A percentile compares a stretch with the other conserved stretches of the same genome.
Conservation (phyloP, 768 basidiomycete species). For the Xerocomus brunneocitrinus region DNA sequence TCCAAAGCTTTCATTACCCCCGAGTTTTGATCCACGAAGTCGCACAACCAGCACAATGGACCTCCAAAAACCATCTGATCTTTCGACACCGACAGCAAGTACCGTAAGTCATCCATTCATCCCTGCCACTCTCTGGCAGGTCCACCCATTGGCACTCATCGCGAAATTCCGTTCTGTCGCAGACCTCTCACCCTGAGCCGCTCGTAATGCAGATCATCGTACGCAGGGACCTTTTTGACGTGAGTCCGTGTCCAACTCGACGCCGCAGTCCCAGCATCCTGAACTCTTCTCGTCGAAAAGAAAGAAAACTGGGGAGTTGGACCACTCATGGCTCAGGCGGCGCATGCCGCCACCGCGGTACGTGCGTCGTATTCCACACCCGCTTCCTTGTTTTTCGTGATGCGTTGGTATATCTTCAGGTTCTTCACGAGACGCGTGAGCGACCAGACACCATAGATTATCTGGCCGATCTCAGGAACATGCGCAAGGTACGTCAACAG, state of each 20-base stretch:
- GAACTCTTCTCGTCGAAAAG: slow-evolving; percentile 13
- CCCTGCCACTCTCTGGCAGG: no score
- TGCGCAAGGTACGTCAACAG: slow-evolving; percentile 36
- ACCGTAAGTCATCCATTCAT: background rate
- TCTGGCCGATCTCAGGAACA: slow-evolving; percentile 34
- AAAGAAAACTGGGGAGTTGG: slow-evolving; percentile 42
- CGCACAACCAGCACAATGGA: slow-evolving; percentile 2
- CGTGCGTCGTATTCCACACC: background rate
- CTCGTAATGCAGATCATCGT: slow-evolving; percentile 44
- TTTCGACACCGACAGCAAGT: background rate
- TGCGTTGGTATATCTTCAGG: slow-evolving; percentile 18
- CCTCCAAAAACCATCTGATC: background rate
- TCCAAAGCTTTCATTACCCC: background rate
- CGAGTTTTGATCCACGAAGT: background rate
- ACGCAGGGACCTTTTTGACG: slow-evolving; percentile 39
- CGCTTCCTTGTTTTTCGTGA: background rate
- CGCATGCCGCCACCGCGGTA: slow-evolving; percentile 42
- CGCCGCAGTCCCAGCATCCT: background rate
- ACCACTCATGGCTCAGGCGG: slow-evolving; percentile 42
- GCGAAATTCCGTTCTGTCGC: background rate
- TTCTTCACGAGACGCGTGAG: slow-evolving; percentile 38
- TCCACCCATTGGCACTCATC: background rate
- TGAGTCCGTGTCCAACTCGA: slow-evolving; percentile 18
- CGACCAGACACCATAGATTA: slow-evolving; percentile 36
- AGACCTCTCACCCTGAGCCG: slow-evolving; percentile 11